Evolutionary conservation across 2,329 filamentous ascomycete genomes (phyloP).

Genomic region (Alternaria arbusti): DNA sequence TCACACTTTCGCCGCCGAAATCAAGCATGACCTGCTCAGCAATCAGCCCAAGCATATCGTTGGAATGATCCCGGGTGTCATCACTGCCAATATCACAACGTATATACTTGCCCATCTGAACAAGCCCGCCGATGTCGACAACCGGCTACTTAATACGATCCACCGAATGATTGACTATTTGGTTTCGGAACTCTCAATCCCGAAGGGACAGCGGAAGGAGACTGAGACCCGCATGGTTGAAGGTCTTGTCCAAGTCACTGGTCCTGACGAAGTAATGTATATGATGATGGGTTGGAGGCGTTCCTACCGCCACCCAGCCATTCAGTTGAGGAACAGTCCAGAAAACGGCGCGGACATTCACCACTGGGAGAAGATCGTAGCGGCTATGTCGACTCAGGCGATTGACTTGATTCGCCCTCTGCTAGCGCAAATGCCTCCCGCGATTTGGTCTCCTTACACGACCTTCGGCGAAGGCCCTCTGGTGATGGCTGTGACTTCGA

Average conservation of each 20-base stretch:
- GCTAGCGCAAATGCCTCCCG: neutral
- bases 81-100: neutral
- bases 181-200: neutral
- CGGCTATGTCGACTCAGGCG: neutral
- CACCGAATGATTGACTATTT: neutral
- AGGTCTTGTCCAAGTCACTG: neutral
- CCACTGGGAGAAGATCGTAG: neutral
- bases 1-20: neutral
- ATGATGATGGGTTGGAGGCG: neutral
- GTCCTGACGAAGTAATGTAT: neutral
- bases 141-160: neutral
- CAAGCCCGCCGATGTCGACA: neutral
- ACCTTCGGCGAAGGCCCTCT: neutral
- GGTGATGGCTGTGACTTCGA: neutral
- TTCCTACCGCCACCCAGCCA: neutral
- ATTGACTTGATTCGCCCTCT: neutral
- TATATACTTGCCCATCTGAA: neutral
- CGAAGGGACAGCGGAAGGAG: neutral
- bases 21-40: neutral
- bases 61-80: neutral
- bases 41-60: neutral
- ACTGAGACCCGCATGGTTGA: neutral
- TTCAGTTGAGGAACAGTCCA: neutral
- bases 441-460: neutral
- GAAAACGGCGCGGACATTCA: neutral